Conservation (phyloP, 2,329 filamentous ascomycete species). For the Zymoseptoria crescenta region DNA sequence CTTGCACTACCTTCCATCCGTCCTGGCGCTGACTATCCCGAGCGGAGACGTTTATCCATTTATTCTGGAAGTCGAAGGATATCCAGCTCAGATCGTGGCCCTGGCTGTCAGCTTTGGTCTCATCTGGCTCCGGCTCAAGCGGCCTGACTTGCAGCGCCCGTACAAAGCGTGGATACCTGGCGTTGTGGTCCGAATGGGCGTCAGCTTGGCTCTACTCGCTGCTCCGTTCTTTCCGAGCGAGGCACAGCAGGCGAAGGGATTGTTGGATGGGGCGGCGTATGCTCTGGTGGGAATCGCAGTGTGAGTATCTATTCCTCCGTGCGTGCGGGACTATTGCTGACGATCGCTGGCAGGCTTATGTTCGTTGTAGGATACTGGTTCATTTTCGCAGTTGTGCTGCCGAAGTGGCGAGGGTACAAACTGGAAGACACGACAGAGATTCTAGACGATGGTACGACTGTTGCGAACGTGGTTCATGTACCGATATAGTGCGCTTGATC, state of each 20-base stretch:
- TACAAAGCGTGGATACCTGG: conserved; percentile 59
- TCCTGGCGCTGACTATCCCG: conserved; percentile 58
- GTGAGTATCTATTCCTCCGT: conserved; percentile 34
- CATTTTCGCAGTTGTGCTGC: conserved; percentile 55
- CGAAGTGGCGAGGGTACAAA: conserved; percentile 50
- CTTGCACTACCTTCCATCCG: conserved; percentile 60
- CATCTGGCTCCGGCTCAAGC: conserved; percentile 51
- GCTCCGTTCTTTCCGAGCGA: conserved; percentile 55
- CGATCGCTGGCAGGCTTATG: conserved; percentile 38
- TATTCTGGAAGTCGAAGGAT: conserved; percentile 64
- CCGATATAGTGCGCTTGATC: conserved; percentile 2
- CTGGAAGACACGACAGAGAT: conserved; percentile 55
- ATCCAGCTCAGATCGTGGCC: conserved; percentile 55
- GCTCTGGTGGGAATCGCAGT: conserved; percentile 45
- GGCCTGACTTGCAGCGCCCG: conserved; percentile 54
- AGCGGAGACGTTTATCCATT: conserved; percentile 62
- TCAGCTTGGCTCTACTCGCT: conserved; percentile 49
- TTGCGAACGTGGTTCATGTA: conserved; percentile 42
- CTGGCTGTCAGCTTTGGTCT: conserved; percentile 52
- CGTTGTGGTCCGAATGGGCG: conserved; percentile 46
- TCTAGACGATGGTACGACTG: conserved; percentile 58
- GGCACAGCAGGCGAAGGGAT: conserved; percentile 38
- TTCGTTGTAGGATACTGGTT: conserved; percentile 61
- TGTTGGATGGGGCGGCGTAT: conserved; percentile 47
- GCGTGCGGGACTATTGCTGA: conserved; percentile 7